Evolutionary conservation across 305 asterid species (phyloP).

Genomic region (Salvia sclarea): DNA sequence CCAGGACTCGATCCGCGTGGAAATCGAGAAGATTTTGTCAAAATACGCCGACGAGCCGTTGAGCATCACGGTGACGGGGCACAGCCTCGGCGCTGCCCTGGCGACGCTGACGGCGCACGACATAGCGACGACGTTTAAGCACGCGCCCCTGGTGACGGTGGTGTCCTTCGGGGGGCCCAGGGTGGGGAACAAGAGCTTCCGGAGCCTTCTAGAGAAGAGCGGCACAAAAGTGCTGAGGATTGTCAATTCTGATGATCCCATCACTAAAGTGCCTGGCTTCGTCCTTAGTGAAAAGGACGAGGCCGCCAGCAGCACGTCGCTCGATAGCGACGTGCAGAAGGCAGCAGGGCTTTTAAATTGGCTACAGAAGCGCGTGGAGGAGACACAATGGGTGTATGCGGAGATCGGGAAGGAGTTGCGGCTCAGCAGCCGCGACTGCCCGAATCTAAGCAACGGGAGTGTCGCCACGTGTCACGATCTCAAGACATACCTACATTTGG

Average conservation of each 20-base stretch:
- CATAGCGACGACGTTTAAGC: slow-evolving; percentile 49
- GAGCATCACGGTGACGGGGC: slow-evolving; percentile 91
- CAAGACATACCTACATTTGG: slow-evolving; percentile 72
- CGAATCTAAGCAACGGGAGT: slow-evolving; percentile 46
- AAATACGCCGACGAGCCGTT: slow-evolving; percentile 67
- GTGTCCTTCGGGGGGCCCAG: slow-evolving; percentile 93
- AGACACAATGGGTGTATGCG: slow-evolving; percentile 78
- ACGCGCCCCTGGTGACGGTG: slow-evolving; percentile 73
- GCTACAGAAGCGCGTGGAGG: slow-evolving; percentile 58
- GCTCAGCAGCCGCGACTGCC: slow-evolving; percentile 63
- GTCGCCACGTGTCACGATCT: slow-evolving; percentile 76
- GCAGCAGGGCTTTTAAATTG: slow-evolving; percentile 43
- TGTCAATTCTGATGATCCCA: slow-evolving; percentile 77
- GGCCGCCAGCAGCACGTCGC: background rate
- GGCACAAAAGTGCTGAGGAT: slow-evolving; percentile 76
- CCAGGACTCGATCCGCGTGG: slow-evolving; percentile 48
- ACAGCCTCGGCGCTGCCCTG: slow-evolving; percentile 90
- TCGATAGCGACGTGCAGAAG: background rate
- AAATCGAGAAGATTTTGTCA: slow-evolving; percentile 44
- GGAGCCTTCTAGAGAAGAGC: slow-evolving; percentile 53
- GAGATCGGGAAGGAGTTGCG: slow-evolving; percentile 79
- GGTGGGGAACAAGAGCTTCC: slow-evolving; percentile 68
- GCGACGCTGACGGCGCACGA: slow-evolving; percentile 88
- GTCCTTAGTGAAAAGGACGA: slow-evolving; percentile 39
- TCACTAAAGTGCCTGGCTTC: slow-evolving; percentile 84